phyloP scores from a whole-genome alignment of 768 basidiomycete species.

The Saitozyma sp. region DNA sequence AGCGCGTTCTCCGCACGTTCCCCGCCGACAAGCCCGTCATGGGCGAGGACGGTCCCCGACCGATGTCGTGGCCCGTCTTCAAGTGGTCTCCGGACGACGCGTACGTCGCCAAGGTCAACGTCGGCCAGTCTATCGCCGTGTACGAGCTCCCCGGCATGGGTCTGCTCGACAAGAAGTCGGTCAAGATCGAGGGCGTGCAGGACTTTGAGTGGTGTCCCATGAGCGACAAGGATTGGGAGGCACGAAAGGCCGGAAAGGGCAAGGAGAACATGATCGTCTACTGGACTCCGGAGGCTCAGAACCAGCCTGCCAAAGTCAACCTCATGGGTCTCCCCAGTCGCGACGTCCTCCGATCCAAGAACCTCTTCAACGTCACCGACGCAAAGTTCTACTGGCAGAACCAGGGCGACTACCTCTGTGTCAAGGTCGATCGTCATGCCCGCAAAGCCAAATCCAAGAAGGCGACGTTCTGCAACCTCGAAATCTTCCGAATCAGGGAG shows the following conservation, averaged over 20 bases:
- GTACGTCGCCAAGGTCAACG: slow-evolving; percentile 83
- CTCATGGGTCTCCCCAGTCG: slow-evolving; percentile 85
- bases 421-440: slow-evolving; percentile 97
- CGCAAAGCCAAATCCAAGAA: slow-evolving; percentile 80
- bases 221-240: slow-evolving; percentile 83
- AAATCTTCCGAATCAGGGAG: slow-evolving; percentile 95
- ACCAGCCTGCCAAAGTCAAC: slow-evolving; percentile 96
- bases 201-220: slow-evolving; percentile 99
- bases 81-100: slow-evolving; percentile 98
- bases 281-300: slow-evolving; percentile 95
- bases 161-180: slow-evolving; percentile 89
- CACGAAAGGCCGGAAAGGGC: slow-evolving; percentile 60
- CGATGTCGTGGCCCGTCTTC: slow-evolving; percentile 77
- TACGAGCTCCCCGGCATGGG: slow-evolving; percentile 94
- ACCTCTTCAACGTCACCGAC: slow-evolving; percentile 96
- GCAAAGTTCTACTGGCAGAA: slow-evolving; percentile 98
- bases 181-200: slow-evolving; percentile 95
- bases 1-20: slow-evolving; percentile 88
- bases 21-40: slow-evolving; percentile 55
- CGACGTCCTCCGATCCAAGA: slow-evolving; percentile 83
- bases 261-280: slow-evolving; percentile 92
- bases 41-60: slow-evolving; percentile 58
- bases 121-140: slow-evolving; percentile 90
- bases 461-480: slow-evolving; percentile 95
- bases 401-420: slow-evolving; percentile 95